phyloP scores from a whole-genome alignment of 2,329 filamentous ascomycete genomes.

The Xylariaceae sp. region DNA sequence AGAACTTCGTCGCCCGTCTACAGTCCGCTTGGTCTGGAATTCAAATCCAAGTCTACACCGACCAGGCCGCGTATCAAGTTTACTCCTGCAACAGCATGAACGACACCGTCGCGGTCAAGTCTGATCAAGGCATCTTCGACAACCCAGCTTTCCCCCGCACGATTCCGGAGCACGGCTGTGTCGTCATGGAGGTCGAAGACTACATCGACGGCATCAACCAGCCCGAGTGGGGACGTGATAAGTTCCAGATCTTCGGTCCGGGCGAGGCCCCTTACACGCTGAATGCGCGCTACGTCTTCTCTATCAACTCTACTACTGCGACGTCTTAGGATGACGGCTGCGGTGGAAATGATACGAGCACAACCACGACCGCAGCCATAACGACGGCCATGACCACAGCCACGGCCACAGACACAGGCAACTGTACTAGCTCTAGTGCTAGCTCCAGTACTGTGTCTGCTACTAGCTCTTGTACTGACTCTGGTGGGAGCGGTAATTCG shows the following conservation, averaged over 20 bases:
- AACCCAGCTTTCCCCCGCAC: constrained; percentile 53
- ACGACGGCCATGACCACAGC: too few species aligned
- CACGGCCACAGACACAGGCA: too few species aligned
- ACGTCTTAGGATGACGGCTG: constrained; percentile 21
- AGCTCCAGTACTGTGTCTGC: too few species aligned
- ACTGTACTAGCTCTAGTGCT: too few species aligned
- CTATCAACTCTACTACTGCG: constrained; percentile 40
- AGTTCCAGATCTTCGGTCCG: constrained; percentile 57
- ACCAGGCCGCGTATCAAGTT: constrained; percentile 85
- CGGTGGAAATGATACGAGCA: too few species aligned
- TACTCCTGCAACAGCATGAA: constrained; percentile 80
- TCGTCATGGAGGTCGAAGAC: constrained; percentile 89
- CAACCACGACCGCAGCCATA: too few species aligned
- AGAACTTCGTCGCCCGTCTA: constrained; percentile 60
- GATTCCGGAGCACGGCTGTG: constrained; percentile 73
- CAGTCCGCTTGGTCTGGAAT: constrained; percentile 77
- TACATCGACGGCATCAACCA: constrained; percentile 94
- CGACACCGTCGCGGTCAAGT: constrained; percentile 65
- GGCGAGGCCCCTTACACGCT: constrained; percentile 59
- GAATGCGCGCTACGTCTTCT: constrained; percentile 59
- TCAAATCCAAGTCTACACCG: constrained; percentile 72
- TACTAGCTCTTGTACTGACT: too few species aligned
- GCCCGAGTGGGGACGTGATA: constrained; percentile 73
- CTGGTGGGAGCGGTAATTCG: too few species aligned
- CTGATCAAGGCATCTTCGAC: constrained; percentile 61